A percentile compares a stretch with the other conserved stretches of the same genome.
These are phyloP conservation scores for Xylaria acuta DNA, from an alignment of 495 filamentous ascomycete genomes.

Conservation along the genomic window DNA sequence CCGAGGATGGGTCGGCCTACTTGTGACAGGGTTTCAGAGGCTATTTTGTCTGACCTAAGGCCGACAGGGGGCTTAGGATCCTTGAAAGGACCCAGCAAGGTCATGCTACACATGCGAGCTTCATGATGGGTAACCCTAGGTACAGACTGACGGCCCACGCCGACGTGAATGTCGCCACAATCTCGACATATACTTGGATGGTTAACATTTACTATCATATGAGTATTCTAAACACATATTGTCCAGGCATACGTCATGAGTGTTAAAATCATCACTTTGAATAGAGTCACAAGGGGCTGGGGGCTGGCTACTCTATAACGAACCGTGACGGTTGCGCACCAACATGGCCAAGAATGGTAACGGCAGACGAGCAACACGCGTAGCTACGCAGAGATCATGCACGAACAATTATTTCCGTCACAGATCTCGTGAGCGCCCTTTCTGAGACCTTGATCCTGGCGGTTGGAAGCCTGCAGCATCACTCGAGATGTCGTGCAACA, in stretches of 20 bases:
- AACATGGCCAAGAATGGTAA: constrained; percentile 40
- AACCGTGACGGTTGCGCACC: constrained; percentile 12
- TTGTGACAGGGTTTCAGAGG: constrained; percentile 43
- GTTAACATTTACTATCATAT: background rate
- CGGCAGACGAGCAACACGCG: constrained; percentile 42
- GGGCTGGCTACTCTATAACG: background rate
- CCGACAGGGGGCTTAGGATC: constrained; percentile 24
- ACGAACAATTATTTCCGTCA: constrained; percentile 39
- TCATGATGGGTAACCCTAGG: background rate
- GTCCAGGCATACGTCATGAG: background rate
- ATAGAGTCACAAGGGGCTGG: background rate
- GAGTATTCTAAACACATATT: background rate
- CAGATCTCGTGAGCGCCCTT: constrained; percentile 43
- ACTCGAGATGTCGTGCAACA: constrained; percentile 39
- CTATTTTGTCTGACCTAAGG: constrained; percentile 39
- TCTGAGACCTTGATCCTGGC: constrained; percentile 38
- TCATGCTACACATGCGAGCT: constrained; percentile 13
- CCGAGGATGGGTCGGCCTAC: constrained; percentile 40
- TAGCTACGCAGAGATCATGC: constrained; percentile 45
- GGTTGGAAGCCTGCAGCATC: constrained; percentile 40
- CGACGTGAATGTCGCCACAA: background rate
- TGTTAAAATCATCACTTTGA: background rate
- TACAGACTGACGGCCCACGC: background rate
- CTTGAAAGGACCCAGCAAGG: constrained; percentile 27
- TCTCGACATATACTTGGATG: background rate